A percentile compares a stretch with the other conserved stretches of the same genome.
Evolutionary conservation across 2,329 filamentous ascomycete species (phyloP).

Genomic region (Harringtonia lauricola): DNA sequence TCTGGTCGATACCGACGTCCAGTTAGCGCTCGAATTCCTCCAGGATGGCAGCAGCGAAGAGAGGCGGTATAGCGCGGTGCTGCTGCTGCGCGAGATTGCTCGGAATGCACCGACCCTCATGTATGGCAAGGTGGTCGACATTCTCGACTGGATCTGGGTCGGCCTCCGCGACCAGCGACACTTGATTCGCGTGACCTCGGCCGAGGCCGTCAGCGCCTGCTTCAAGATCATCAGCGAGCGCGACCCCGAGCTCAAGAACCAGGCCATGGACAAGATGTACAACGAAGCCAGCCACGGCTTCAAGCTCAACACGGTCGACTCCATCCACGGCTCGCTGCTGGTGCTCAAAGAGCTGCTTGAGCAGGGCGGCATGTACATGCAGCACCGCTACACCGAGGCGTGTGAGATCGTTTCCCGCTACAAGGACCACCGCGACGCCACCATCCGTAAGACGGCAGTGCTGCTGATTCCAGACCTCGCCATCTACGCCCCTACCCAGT

Average conservation of each 20-base stretch:
- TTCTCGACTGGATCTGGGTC: constrained; percentile 95
- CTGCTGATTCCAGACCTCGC: constrained; percentile 86
- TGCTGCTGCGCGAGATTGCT: constrained; percentile 82
- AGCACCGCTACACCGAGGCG: constrained; percentile 80
- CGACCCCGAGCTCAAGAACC: constrained; percentile 75
- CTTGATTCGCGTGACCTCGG: constrained; percentile 82
- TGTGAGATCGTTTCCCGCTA: constrained; percentile 89
- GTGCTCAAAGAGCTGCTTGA: constrained; percentile 87
- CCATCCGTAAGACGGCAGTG: constrained; percentile 83
- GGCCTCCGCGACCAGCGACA: constrained; percentile 82
- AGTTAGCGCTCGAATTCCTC: constrained; percentile 91
- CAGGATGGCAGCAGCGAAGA: constrained; percentile 92
- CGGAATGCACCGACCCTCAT: constrained; percentile 90
- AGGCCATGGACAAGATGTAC: constrained; percentile 87
- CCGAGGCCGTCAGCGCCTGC: constrained; percentile 86
- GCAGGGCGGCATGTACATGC: constrained; percentile 99
- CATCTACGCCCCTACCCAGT: constrained; percentile 83
- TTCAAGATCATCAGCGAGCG: constrained; percentile 92
- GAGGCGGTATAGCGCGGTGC: constrained; percentile 81
- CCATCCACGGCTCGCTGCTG: constrained; percentile 85
- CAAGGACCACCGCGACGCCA: constrained; percentile 82
- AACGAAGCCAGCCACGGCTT: constrained; percentile 74
- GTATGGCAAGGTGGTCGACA: constrained; percentile 88
- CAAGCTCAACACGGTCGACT: constrained; percentile 70
- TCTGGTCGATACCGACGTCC: constrained; percentile 91